Percentiles rank a stretch among this genome's conserved stretches.
Conservation (phyloP, 331 rosid genomes). For the Cucumis variabilis region DNA sequence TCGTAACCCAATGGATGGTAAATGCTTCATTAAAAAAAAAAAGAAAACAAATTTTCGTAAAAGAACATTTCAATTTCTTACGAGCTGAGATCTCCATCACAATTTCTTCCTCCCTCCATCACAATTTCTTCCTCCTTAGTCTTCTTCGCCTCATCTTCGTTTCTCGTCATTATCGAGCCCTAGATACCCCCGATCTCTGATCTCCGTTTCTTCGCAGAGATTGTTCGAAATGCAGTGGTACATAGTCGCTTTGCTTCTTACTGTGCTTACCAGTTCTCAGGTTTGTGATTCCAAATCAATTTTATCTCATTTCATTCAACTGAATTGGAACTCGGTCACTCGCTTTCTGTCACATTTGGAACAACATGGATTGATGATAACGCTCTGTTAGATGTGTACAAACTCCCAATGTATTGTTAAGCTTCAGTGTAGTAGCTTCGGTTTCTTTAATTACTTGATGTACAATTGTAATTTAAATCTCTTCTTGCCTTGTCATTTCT, state of each 20-base stretch:
- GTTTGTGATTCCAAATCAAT: conserved; percentile 22
- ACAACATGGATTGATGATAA: background rate
- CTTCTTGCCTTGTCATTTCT: background rate
- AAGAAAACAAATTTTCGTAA: background rate
- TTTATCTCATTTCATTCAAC: background rate
- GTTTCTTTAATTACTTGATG: conserved; percentile 19
- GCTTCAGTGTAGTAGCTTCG: background rate
- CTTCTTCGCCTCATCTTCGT: too few relatives aligned
- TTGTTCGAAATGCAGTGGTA: conserved; percentile 35
- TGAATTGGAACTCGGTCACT: background rate
- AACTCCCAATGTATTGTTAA: background rate
- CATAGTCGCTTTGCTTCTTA: conserved; percentile 33
- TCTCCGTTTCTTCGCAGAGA: conserved; percentile 3
- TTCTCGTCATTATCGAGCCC: too few relatives aligned
- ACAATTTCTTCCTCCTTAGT: background rate
- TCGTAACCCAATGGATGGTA: too few relatives aligned
- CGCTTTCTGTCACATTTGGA: conserved; percentile 3
- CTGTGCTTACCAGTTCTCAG: conserved; percentile 37
- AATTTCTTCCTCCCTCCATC: background rate
- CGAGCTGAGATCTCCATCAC: background rate
- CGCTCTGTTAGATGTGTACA: background rate
- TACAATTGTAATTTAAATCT: background rate
- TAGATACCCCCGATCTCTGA: background rate
- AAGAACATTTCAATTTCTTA: background rate
- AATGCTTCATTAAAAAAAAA: too few relatives aligned